Base-by-base conservation (phyloP, 1,139 yeast species). In the Suhomyces bribrorum region DNA sequence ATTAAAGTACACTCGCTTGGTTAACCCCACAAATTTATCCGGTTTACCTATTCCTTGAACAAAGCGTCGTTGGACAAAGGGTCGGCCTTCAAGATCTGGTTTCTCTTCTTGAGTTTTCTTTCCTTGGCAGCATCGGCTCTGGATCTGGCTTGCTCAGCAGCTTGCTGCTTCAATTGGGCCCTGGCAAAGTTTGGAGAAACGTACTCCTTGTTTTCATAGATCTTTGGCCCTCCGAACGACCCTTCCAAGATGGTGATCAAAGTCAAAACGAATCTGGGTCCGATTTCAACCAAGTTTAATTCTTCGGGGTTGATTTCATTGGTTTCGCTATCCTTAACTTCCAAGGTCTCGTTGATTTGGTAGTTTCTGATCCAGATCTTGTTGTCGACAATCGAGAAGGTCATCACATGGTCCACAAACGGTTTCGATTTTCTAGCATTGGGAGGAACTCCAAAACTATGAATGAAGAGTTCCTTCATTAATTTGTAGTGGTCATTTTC, bases 161-260 rank as follows among this genome's bases (percentile, higher is more conserved):
- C 81, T 57, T 85, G 78, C 53, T 83, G 86, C 62, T 81, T 86
- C 50, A 76, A 49, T 72, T 90, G 97, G 11, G 98, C 89, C 69
- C 98, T 84, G 37, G 86, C 95, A 50, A 86, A 81, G 73, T 92
- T 92, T 49, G 98, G 98, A 43, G 96, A 86, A 36, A 92, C 96
- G 62, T 87, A 92, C 65, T 92, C 95, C 73, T 87, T 90, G 72
- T 92, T 92, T 60, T 92, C 98, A 67, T 87, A 92, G 50, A 92
- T 88, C 74, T 92, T 89, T 46, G 98, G 97, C 15, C 99, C 98
- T 40, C 97, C 95, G 57, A 92, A 94, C 2, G 97, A 88, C 34
- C 98, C 99, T 66, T 92, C 98, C 49, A 92, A 75, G 37, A 92
- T 83, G 45, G 95, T 84, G 52, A 92, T 90, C 51, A 86, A 82